Percentiles rank a stretch among this genome's conserved stretches.
These are phyloP conservation scores for Candida nanaspora DNA, from an alignment of 805 yeast genomes.

Conservation along the genomic window DNA sequence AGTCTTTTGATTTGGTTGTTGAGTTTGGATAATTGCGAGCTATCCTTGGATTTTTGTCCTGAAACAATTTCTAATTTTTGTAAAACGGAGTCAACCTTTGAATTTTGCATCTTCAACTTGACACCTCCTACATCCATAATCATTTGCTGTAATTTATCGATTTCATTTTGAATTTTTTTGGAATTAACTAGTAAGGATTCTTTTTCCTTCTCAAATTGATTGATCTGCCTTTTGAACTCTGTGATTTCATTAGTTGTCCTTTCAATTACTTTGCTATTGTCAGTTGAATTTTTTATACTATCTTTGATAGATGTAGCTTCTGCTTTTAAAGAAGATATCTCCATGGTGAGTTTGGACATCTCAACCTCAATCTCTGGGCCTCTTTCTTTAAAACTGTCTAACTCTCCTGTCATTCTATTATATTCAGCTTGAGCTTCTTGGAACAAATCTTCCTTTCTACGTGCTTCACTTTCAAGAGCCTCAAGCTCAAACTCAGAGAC, in stretches of 20 bases:
- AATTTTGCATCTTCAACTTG: slow-evolving; percentile 66
- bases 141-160: slow-evolving; percentile 58
- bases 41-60: slow-evolving; percentile 51
- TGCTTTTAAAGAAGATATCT: slow-evolving; percentile 49
- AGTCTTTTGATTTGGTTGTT: slow-evolving; percentile 57
- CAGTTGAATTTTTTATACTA: slow-evolving; percentile 31
- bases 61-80: slow-evolving; percentile 57
- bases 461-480: slow-evolving; percentile 44
- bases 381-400: slow-evolving; percentile 53
- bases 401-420: slow-evolving; percentile 51
- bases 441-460: slow-evolving; percentile 45
- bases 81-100: slow-evolving; percentile 70
- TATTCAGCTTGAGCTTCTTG: slow-evolving; percentile 42
- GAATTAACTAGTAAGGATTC: slow-evolving; percentile 44
- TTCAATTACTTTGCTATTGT: slow-evolving; percentile 7
- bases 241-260: slow-evolving; percentile 8
- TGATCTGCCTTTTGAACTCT: slow-evolving; percentile 30
- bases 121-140: slow-evolving; percentile 93
- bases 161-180: slow-evolving; percentile 44
- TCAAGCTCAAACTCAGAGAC: slow-evolving; percentile 51
- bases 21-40: slow-evolving; percentile 48
- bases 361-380: slow-evolving; percentile 63
- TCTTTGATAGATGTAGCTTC: slow-evolving; percentile 43
- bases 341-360: slow-evolving; percentile 53
- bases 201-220: slow-evolving; percentile 18